Base-by-base conservation (phyloP, 2,329 filamentous ascomycete genomes). In the Xylaria polymorpha region DNA sequence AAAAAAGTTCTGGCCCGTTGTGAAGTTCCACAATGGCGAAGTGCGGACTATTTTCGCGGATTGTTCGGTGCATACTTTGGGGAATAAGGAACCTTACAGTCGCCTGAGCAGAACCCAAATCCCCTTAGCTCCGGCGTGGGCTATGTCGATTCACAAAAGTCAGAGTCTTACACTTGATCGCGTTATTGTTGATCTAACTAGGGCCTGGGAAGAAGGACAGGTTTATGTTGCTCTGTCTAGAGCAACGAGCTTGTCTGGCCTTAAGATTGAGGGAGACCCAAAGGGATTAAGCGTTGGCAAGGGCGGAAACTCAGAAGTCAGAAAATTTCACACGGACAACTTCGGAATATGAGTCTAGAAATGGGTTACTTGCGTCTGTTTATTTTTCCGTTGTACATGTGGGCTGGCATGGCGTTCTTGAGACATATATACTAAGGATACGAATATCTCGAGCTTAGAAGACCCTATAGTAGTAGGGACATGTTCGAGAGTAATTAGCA, bases 151-250 rank as follows among this genome's bases (percentile, higher is more conserved):
- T 1, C 89, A 91, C 75, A 90, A 89, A 75, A 83, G 83, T 4
- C 87, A 91, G 78, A 87, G 88, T 3, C 86, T 90, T 82, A 90
- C 88, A 1, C 79, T 92, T 4, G 85, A 90, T 22, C 82, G 83
- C 4, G 87, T 88, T 1, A 81, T 85, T 1, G 86, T 91, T 1
- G 79, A 91, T 73, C 74, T 91, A 5, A 75, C 76, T 0, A 76
- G 77, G 5, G 82, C 82, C 0, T 91, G 90, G 72, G 86, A 86
- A 66, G 80, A 83, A 35, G 87, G 88, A 0, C 88, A 90, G 77
- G 84, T 85, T 0, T 91, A 91, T 66, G 89, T 91, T 8, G 88
- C 87, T n/a, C 80, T 90, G 18, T 88, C 85, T 22, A 79, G 88
- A 70, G 87, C 86, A n/a, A 82, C 81, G 18, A 83, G 81, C 10